phyloP scores from a whole-genome alignment of 2,329 filamentous ascomycete genomes.

The Phaeosphaeria sp. region DNA sequence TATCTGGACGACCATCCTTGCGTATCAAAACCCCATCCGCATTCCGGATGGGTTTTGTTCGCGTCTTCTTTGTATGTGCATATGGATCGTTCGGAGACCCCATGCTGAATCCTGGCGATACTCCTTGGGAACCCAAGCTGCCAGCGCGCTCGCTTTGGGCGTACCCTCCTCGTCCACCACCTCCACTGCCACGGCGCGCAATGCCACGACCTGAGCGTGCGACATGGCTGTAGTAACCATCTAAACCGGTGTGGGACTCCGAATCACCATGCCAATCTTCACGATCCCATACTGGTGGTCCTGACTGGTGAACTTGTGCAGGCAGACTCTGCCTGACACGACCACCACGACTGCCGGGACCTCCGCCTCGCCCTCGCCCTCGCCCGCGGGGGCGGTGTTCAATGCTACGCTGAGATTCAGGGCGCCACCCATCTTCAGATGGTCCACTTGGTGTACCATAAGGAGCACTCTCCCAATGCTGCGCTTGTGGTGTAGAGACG shows the following conservation, averaged over 20 bases:
- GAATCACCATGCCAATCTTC: constrained; percentile 43
- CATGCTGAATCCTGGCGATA: constrained; percentile 27
- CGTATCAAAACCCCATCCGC: constrained; percentile 58
- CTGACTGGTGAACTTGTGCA: constrained; percentile 30
- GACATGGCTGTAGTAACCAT: constrained; percentile 43
- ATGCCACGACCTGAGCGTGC: constrained; percentile 34
- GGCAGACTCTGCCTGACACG: constrained; percentile 49
- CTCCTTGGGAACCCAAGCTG: constrained; percentile 38
- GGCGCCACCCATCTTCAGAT: constrained; percentile 41
- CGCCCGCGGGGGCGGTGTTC: constrained; percentile 44
- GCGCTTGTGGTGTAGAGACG: constrained; percentile 29
- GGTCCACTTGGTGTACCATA: constrained; percentile 38
- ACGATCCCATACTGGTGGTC: constrained; percentile 52
- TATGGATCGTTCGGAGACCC: constrained; percentile 42
- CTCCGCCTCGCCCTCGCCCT: constrained; percentile 51
- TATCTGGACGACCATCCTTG: constrained; percentile 59
- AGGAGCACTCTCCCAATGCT: constrained; percentile 28
- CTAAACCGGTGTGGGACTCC: constrained; percentile 45
- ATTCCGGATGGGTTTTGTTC: constrained; percentile 59
- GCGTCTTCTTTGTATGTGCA: constrained; percentile 54
- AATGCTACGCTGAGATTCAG: constrained; percentile 37
- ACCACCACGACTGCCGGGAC: constrained; percentile 47
- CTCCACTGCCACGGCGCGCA: constrained; percentile 45
- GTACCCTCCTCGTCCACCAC: constrained; percentile 33
- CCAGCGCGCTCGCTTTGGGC: constrained; percentile 33